A percentile compares a stretch with the other conserved stretches of the same genome.
Evolutionary conservation across 2,329 filamentous ascomycete genomes (phyloP).

Genomic region (Botrytis hyacinthi): DNA sequence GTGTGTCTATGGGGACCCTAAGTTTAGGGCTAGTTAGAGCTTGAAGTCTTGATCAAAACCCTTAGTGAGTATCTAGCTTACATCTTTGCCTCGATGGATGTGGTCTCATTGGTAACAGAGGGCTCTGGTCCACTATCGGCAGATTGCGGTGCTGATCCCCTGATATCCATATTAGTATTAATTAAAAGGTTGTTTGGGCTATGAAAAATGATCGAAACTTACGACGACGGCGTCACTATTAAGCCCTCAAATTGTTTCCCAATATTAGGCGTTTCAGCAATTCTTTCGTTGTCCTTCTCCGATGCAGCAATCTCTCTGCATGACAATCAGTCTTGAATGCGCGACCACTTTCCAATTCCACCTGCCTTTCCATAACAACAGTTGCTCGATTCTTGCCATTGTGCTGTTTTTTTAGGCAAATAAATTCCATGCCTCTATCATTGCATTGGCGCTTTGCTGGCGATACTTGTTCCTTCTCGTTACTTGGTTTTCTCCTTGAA

Average conservation of each 20-base stretch:
- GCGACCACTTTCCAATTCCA: not conserved
- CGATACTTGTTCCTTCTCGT: slow-evolving; percentile 1
- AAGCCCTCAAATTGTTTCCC: not conserved
- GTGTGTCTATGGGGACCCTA: not conserved
- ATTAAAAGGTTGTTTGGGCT: not conserved
- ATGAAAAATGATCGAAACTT: not conserved
- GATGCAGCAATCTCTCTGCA: not conserved
- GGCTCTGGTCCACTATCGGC: not conserved
- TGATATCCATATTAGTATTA: not conserved
- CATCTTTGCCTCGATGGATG: not conserved
- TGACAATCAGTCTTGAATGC: not conserved
- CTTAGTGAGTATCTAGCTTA: not conserved
- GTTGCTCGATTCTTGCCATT: not conserved
- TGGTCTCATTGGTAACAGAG: not conserved
- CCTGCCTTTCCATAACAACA: not conserved
- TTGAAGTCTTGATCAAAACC: not conserved
- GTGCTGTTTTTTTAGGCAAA: not conserved
- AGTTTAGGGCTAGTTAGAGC: not conserved
- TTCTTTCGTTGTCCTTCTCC: not conserved
- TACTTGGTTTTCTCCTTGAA: not conserved
- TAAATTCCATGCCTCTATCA: not conserved
- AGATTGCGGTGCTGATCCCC: not conserved
- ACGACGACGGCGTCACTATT: not conserved
- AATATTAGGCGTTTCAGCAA: not conserved
- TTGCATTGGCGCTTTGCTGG: slow-evolving; percentile 15